Evolutionary conservation across 2,329 filamentous ascomycete species (phyloP), one percentile per base, ranked within the genome.

Genomic region (Periglandula ipomoeae): DNA sequence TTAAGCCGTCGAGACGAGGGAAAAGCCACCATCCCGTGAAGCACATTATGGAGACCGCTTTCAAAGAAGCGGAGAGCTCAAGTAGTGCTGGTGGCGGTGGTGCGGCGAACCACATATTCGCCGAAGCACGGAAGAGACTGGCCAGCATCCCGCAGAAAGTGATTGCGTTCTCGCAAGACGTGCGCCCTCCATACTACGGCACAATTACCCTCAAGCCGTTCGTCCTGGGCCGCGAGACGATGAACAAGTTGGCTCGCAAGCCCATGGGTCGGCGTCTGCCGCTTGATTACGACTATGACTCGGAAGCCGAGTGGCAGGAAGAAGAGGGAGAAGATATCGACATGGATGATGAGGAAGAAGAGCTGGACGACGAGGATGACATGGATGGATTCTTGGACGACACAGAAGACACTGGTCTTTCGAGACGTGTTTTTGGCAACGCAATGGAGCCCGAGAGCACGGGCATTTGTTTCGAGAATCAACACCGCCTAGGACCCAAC

Each of bases 341-440:
- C 2, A 71, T 83, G 23, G 84, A 85, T 19, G 82, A 85, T 8
- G 75, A 76, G 24, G 78, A 78, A 69, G 89, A 76, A 71, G 90
- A 77, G n/a, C 54, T 73, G 0, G 85, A 86, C 50, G 85, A 85
- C 49, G 84, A 81, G n/a, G 85, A 87, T 15, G 89, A 94, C 51
- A 85, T 95, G 82, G 87, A 89, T 4, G 90, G 82, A 17, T 96
- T 96, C 60, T 72, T 96, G 2, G 90, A 95, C 56, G 88, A 94
- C 58, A 87, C 87, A 5, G 87, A 94, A 47, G 87, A 93, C 52
- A 61, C 65, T 59, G 77, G 69, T 51, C 69, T 66, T 61, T 71
- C 67, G 54, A 73, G 64, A 76, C 78, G 71, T 70, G 78, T 62
- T 65, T 83, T 68, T 78, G 58, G 78, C 71, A 81, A 82, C 26